These are phyloP conservation scores for Botryotinia calthae DNA, from an alignment of 2,329 filamentous ascomycete genomes.

Conservation along the genomic window DNA sequence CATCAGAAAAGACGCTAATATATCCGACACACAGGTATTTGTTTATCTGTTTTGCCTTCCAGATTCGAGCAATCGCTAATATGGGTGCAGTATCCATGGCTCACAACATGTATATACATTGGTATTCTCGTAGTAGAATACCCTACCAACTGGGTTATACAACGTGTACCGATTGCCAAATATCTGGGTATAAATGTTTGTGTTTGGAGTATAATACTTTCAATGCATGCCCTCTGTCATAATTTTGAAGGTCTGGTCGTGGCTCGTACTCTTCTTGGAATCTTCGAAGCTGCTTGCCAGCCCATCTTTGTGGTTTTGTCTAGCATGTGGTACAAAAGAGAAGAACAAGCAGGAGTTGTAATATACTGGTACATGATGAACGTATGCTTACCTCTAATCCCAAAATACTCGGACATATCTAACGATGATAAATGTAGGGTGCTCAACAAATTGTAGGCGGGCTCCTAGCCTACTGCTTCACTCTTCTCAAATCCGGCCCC, in stretches of 20 bases:
- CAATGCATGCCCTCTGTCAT: slow-evolving; percentile 40
- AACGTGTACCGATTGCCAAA: slow-evolving; percentile 16
- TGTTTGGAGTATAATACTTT: slow-evolving; percentile 14
- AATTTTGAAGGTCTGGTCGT: slow-evolving; percentile 60
- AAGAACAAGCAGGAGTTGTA: slow-evolving; percentile 61
- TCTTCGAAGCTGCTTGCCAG: slow-evolving; percentile 66
- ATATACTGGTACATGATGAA: slow-evolving; percentile 52
- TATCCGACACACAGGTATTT: slow-evolving; percentile 57
- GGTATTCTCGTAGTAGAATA: slow-evolving; percentile 40
- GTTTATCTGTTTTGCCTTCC: slow-evolving; percentile 43
- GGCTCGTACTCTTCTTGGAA: slow-evolving; percentile 64
- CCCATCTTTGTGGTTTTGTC: slow-evolving; percentile 60
- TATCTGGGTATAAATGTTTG: slow-evolving; percentile 15
- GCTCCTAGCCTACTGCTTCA: slow-evolving; percentile 60
- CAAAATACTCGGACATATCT: not conserved
- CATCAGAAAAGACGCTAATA: slow-evolving; percentile 29
- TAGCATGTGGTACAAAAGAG: slow-evolving; percentile 70
- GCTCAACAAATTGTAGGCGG: slow-evolving; percentile 65
- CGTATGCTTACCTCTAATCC: not conserved
- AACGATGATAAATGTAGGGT: slow-evolving; percentile 54
- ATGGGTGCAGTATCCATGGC: slow-evolving; percentile 29
- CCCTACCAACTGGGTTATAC: slow-evolving; percentile 41
- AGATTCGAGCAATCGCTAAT: slow-evolving; percentile 46
- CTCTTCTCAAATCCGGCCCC: slow-evolving; percentile 46
- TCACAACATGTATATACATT: slow-evolving; percentile 35